These are phyloP conservation scores for Sarcomyxa edulis DNA, from an alignment of 768 basidiomycete species.

Conservation along the genomic window DNA sequence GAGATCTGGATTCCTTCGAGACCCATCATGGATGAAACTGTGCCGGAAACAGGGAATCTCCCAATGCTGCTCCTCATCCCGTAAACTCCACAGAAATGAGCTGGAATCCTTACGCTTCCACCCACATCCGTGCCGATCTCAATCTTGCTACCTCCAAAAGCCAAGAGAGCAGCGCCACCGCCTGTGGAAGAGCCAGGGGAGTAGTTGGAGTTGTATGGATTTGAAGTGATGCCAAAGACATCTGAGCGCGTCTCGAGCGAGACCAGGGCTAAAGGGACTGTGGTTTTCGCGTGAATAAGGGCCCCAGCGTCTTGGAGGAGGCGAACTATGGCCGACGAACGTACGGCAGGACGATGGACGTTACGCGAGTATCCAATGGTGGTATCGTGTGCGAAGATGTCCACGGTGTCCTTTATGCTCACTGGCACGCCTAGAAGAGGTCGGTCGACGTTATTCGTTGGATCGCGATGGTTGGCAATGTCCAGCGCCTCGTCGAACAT, in stretches of 20 bases:
- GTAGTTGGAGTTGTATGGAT: constrained; percentile 53
- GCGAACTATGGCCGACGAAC: constrained; percentile 49
- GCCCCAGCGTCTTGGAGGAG: constrained; percentile 61
- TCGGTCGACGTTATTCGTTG: constrained; percentile 15
- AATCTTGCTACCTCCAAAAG: constrained; percentile 57
- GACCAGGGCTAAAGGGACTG: constrained; percentile 50
- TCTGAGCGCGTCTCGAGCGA: constrained; percentile 55
- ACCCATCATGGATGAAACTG: constrained; percentile 40
- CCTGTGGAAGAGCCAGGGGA: constrained; percentile 63
- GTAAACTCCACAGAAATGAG: constrained; percentile 70
- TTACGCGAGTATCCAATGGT: constrained; percentile 57
- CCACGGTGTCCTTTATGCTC: constrained; percentile 29
- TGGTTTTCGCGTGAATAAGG: constrained; percentile 59
- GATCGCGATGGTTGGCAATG: neutral
- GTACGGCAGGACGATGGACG: constrained; percentile 34
- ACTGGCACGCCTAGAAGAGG: constrained; percentile 18
- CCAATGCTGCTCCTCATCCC: constrained; percentile 56
- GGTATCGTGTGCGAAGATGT: constrained; percentile 54
- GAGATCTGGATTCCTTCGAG: constrained; percentile 52
- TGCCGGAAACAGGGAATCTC: constrained; percentile 52
- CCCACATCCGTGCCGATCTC: constrained; percentile 73
- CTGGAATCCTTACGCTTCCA: constrained; percentile 68
- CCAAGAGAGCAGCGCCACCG: constrained; percentile 65
- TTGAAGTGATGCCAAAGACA: constrained; percentile 55
- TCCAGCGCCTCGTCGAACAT: neutral